Percentiles rank a stretch among this genome's conserved stretches.
Evolutionary conservation across 257 asterid species (phyloP).

Genomic region (Penstemon newberryi): DNA sequence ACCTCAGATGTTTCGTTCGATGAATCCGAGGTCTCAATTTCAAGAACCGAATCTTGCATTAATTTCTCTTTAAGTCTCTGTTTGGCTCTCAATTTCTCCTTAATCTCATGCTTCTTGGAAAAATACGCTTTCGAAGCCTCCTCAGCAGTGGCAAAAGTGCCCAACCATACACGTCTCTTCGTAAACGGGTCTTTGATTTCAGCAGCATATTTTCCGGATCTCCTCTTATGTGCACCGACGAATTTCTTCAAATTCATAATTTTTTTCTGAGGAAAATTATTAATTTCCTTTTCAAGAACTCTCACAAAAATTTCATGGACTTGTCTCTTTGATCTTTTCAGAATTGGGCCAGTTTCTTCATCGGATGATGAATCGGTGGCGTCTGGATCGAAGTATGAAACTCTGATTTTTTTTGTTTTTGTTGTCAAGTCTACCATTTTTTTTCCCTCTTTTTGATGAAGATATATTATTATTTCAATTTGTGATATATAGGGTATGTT

Average conservation of each 20-base stretch:
- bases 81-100: no score
- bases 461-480: no score
- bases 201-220: constrained; percentile 16
- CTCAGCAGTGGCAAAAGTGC: constrained; percentile 21
- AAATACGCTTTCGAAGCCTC: constrained; percentile 21
- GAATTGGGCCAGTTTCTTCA: constrained; percentile 23
- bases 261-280: no score
- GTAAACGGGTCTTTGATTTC: constrained; percentile 25
- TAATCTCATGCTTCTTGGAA: constrained; percentile 20
- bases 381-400: constrained; percentile 46
- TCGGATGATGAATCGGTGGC: constrained; percentile 58
- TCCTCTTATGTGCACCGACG: neutral
- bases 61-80: no score
- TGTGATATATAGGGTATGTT: no score
- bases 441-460: no score
- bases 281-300: no score
- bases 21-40: no score
- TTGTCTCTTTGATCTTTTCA: constrained; percentile 28
- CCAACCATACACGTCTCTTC: constrained; percentile 20
- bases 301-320: constrained; percentile 32
- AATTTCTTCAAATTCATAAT: no score
- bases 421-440: no score
- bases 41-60: no score
- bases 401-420: constrained; percentile 25
- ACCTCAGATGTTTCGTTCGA: no score